phyloP scores from a whole-genome alignment of 345 rosid genomes.

The Mangifera indica region DNA sequence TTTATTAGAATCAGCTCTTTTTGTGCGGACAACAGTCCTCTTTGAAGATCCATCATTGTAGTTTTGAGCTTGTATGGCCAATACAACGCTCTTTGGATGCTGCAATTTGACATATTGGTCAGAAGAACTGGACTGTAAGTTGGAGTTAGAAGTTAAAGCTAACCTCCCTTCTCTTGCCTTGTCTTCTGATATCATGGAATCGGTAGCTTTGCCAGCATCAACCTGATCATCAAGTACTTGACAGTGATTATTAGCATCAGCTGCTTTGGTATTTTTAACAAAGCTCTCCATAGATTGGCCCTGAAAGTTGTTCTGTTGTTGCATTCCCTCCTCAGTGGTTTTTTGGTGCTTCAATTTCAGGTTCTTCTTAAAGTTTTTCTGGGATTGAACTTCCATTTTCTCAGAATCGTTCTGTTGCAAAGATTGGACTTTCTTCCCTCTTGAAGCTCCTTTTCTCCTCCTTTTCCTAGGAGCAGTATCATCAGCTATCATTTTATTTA shows the following conservation, averaged over 20 bases:
- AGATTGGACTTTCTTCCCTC: slow-evolving; percentile 22
- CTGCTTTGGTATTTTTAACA: slow-evolving; percentile 15
- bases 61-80: slow-evolving; percentile 41
- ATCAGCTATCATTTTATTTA: slow-evolving; percentile 37
- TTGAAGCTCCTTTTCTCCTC: slow-evolving; percentile 18
- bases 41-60: slow-evolving; percentile 19
- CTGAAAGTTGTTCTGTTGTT: slow-evolving; percentile 22
- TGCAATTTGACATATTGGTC: slow-evolving; percentile 23
- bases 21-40: slow-evolving; percentile 29
- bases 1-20: slow-evolving; percentile 12
- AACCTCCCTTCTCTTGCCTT: slow-evolving; percentile 23
- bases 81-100: slow-evolving; percentile 39
- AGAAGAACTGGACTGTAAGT: slow-evolving; percentile 18
- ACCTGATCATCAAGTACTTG: slow-evolving; percentile 16
- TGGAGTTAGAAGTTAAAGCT: slow-evolving; percentile 20
- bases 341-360: slow-evolving; percentile 18
- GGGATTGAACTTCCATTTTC: slow-evolving; percentile 15
- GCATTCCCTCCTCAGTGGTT: slow-evolving; percentile 24
- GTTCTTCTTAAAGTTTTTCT: slow-evolving; percentile 21
- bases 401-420: slow-evolving; percentile 11
- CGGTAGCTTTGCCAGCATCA: slow-evolving; percentile 27
- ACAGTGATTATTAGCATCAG: slow-evolving; percentile 14
- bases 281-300: slow-evolving; percentile 15
- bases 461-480: slow-evolving; percentile 17
- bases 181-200: slow-evolving; percentile 16